phyloP scores from a whole-genome alignment of 2,329 filamentous ascomycete genomes.

The Conoideocrella luteorostrata region DNA sequence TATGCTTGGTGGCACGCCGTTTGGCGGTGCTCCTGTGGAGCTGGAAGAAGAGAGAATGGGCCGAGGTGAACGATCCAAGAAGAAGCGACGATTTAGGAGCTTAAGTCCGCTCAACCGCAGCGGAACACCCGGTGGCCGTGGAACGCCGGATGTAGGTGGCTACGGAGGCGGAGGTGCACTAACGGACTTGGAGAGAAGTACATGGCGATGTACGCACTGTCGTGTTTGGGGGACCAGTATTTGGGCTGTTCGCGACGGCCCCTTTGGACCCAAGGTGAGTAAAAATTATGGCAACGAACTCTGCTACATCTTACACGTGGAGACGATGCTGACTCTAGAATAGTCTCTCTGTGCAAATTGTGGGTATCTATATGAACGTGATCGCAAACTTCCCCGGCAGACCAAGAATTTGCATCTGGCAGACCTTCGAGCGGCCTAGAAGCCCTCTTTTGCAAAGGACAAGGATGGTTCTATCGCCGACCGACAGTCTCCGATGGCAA shows the following conservation, averaged over 20 bases:
- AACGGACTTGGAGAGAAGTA: conserved; percentile 69
- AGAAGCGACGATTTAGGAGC: conserved; percentile 87
- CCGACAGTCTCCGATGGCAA: conserved; percentile 3
- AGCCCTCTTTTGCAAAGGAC: conserved; percentile 14
- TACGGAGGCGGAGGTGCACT: conserved; percentile 65
- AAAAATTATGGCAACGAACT: too few relatives aligned
- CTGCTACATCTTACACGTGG: too few relatives aligned
- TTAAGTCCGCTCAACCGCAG: conserved; percentile 68
- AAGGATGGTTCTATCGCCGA: conserved; percentile 12
- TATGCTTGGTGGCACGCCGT: conserved; percentile 69
- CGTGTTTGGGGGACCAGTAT: conserved; percentile 81
- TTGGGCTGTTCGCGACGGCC: conserved; percentile 92
- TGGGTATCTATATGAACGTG: conserved; percentile 80
- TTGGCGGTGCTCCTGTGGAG: conserved; percentile 43
- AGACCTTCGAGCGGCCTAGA: conserved; percentile 19
- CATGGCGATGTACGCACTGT: conserved; percentile 87
- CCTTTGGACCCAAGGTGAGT: conserved; percentile 72
- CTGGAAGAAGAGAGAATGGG: conserved; percentile 79
- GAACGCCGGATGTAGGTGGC: conserved; percentile 74
- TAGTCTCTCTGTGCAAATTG: conserved; percentile 91
- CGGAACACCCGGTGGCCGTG: conserved; percentile 60
- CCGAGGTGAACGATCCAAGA: conserved; percentile 86
- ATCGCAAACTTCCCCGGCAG: conserved; percentile 65
- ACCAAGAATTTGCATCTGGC: conserved; percentile 34
- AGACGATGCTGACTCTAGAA: too few relatives aligned